A percentile compares a stretch with the other conserved stretches of the same genome.
Evolutionary conservation across 1,284 basidiomycete species (phyloP).

Genomic region (Ceratobasidium sp.): DNA sequence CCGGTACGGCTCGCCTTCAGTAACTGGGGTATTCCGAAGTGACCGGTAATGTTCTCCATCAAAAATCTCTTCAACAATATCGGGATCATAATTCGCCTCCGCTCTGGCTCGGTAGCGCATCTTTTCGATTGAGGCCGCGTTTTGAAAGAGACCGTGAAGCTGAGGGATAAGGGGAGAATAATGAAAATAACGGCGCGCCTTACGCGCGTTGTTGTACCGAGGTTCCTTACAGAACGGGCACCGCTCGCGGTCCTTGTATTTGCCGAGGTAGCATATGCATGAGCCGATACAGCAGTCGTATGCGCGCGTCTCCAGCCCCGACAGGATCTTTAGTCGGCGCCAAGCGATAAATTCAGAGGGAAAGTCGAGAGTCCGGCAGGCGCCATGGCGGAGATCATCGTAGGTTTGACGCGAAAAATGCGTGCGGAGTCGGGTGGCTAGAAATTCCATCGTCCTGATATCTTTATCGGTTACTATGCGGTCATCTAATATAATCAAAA

Average conservation of each 20-base stretch:
- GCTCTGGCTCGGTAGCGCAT: conserved; percentile 5
- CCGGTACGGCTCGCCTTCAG: neutral
- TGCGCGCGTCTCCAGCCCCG: neutral
- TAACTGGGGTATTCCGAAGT: neutral
- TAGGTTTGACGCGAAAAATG: conserved; percentile 28
- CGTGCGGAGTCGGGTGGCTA: conserved; percentile 24
- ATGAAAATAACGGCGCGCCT: neutral
- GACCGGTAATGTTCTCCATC: neutral
- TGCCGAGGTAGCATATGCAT: conserved; percentile 16
- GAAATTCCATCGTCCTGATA: neutral
- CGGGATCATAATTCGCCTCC: neutral
- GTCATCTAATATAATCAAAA: neutral
- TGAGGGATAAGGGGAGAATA: conserved; percentile 10
- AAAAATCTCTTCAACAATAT: neutral
- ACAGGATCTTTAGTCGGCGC: conserved; percentile 28
- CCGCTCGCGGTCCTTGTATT: neutral
- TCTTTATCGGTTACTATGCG: neutral
- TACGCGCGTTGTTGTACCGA: neutral
- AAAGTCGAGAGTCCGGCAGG: conserved; percentile 16
- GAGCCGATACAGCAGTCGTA: conserved; percentile 27
- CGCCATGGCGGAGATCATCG: conserved; percentile 6
- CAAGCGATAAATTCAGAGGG: conserved; percentile 39
- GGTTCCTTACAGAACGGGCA: conserved; percentile 1
- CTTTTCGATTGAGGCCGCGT: neutral
- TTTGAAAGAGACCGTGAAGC: conserved; percentile 6